Base-by-base conservation (phyloP, 495 filamentous ascomycete genomes). In the Tetracladium marchalianum region DNA sequence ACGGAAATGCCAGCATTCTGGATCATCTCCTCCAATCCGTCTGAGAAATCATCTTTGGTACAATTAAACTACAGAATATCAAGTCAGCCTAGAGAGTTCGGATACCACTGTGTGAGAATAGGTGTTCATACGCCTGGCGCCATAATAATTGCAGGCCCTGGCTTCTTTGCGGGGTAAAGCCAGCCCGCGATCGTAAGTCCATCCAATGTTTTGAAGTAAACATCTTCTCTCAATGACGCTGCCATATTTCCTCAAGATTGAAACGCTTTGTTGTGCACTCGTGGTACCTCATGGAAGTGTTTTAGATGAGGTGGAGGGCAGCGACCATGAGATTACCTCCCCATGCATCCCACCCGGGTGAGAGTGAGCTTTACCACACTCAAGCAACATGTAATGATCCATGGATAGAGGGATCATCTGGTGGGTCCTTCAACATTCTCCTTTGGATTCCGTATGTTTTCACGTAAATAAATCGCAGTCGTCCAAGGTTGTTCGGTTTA, bases 11-110 rank as follows among this genome's bases (percentile, higher is more conserved):
- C 49, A 11, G 58, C 58, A 12, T 49, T 3, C 9, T 57, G 54
- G 52, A 68, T 66, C 17, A 52, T 36, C 24, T 54, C 58, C 0
- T 63, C 63, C 42, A 64, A 60, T 17, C 44, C 47, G 9, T 35
- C 13, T 12, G 34, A n/a, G 32, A 44, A 40, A 31, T 42, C 39
- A 11, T 50, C 41, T 39, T 50, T 50, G 19, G 40, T 32, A 22
- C 47, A 44, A 18, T 42, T 43, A 18, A 49, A 49, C 46, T 49
- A 35, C 18, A 35, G 16, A 0, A 27, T 11, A 1, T 27, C 37
- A 12, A 31, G 18, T 16, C 16, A 4, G 42, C 49, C 76, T 11
- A 64, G 69, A 17, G 22, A 12, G n/a, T 7, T 38, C 38, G 0
- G 49, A 53, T 35, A 15, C 3, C 22, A n/a, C 51, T 13, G 17